A percentile compares a stretch with the other conserved stretches of the same genome.
Conservation (phyloP, 108 stramenopile species). For the Pseudonitzschia pungens region DNA sequence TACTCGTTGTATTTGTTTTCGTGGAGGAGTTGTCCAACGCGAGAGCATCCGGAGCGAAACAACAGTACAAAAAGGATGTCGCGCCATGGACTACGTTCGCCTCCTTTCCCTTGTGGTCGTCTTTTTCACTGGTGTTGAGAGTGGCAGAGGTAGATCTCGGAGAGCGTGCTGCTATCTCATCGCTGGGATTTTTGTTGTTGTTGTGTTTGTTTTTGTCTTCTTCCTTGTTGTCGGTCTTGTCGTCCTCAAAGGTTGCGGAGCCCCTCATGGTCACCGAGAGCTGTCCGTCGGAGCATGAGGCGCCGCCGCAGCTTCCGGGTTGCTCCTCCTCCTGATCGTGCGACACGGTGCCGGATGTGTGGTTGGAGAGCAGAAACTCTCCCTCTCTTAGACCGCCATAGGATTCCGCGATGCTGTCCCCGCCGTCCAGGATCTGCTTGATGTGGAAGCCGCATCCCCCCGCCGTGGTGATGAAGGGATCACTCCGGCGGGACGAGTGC, state of each 20-base stretch:
- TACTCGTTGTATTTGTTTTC: neutral
- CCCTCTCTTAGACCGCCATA: slow-evolving; percentile 16
- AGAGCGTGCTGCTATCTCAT: neutral
- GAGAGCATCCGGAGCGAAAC: neutral
- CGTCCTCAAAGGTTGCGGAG: slow-evolving; percentile 2
- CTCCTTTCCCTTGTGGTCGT: no score
- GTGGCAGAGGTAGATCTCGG: neutral
- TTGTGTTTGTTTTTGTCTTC: neutral
- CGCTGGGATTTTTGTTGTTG: no score
- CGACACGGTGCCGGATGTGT: neutral
- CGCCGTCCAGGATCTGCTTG: neutral
- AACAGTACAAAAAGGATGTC: slow-evolving; percentile 4
- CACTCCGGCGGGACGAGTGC: neutral
- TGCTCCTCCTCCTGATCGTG: neutral
- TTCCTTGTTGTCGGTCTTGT: neutral
- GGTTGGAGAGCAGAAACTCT: slow-evolving; percentile 7
- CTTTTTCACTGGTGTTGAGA: neutral
- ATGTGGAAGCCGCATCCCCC: slow-evolving; percentile 1
- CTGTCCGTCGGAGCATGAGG: no score
- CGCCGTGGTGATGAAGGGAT: neutral
- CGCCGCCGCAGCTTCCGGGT: neutral
- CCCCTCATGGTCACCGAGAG: neutral
- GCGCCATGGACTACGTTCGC: no score
- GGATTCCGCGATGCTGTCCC: slow-evolving; percentile 12
- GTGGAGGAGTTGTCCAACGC: neutral